Evolutionary conservation across 2,329 filamentous ascomycete species (phyloP).

Genomic region (Fusarium napiforme): DNA sequence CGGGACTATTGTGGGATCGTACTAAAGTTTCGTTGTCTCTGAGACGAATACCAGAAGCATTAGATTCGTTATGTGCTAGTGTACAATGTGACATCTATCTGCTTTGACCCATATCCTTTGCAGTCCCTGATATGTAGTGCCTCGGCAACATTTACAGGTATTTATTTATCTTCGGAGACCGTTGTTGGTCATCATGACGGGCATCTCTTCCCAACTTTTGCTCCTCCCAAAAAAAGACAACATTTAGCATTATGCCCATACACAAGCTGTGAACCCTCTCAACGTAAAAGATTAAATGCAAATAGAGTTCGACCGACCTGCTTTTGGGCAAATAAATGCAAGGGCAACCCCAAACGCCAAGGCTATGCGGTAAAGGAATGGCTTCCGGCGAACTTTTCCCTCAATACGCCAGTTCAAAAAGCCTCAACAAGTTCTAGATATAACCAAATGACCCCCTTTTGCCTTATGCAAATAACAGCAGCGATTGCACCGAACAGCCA

Average conservation of each 20-base stretch:
- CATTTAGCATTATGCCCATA: slow-evolving; percentile 31
- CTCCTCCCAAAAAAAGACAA: slow-evolving; percentile 22
- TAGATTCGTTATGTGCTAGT: slow-evolving; percentile 42
- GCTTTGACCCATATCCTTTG: neutral
- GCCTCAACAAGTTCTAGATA: slow-evolving; percentile 16
- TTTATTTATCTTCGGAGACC: slow-evolving; percentile 19
- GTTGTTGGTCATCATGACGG: slow-evolving; percentile 12
- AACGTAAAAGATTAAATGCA: slow-evolving; percentile 33
- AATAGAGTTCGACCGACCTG: slow-evolving; percentile 26
- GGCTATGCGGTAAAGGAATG: slow-evolving; percentile 45
- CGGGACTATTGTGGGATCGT: neutral
- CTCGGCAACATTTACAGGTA: slow-evolving; percentile 3
- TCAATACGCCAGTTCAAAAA: slow-evolving; percentile 37
- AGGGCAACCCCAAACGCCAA: slow-evolving; percentile 40
- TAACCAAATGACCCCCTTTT: slow-evolving; percentile 9
- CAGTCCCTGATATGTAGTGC: neutral
- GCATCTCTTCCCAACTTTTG: slow-evolving; percentile 26
- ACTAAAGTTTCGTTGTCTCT: neutral
- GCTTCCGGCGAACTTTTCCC: slow-evolving; percentile 20
- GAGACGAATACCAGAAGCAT: slow-evolving; percentile 26
- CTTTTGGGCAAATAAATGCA: slow-evolving; percentile 25
- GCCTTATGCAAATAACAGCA: slow-evolving; percentile 34
- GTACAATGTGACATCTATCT: slow-evolving; percentile 30
- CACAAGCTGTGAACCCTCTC: slow-evolving; percentile 20
- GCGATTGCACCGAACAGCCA: slow-evolving; percentile 3